These are phyloP conservation scores for Xylaria sp. DNA, from an alignment of 2,329 filamentous ascomycete genomes.

Conservation along the genomic window DNA sequence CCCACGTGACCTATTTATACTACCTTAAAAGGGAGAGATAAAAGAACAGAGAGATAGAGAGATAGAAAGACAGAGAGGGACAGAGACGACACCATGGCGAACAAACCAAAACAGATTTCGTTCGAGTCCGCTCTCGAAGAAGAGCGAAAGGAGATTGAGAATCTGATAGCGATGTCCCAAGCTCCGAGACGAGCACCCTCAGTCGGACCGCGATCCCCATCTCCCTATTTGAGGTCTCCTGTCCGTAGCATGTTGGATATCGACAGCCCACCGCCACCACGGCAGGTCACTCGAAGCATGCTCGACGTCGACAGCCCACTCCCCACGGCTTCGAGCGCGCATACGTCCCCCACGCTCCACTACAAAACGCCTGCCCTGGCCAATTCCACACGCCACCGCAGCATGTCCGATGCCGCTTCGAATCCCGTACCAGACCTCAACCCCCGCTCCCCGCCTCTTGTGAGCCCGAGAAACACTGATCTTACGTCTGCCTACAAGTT, in stretches of 20 bases:
- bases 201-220: constrained; percentile 51
- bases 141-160: constrained; percentile 50
- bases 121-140: constrained; percentile 51
- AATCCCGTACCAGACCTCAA: constrained; percentile 59
- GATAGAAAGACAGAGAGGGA: background rate
- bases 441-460: constrained; percentile 49
- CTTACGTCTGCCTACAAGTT: constrained; percentile 69
- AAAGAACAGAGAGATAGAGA: background rate
- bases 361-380: constrained; percentile 49
- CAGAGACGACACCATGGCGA: constrained; percentile 44
- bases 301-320: constrained; percentile 58
- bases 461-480: constrained; percentile 49
- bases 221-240: constrained; percentile 52
- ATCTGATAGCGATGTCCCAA: constrained; percentile 45
- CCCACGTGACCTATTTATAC: constrained; percentile 5
- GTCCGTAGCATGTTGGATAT: constrained; percentile 75
- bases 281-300: constrained; percentile 62
- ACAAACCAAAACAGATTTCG: constrained; percentile 45
- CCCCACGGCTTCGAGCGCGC: constrained; percentile 55
- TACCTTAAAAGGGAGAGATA: background rate
- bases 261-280: constrained; percentile 52
- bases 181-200: constrained; percentile 54
- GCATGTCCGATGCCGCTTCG: constrained; percentile 64
- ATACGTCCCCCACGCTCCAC: constrained; percentile 58
- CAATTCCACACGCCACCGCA: constrained; percentile 57